A percentile compares a stretch with the other conserved stretches of the same genome.
Conservation (phyloP, 2,329 filamentous ascomycete species). For the Alternaria longipes region DNA sequence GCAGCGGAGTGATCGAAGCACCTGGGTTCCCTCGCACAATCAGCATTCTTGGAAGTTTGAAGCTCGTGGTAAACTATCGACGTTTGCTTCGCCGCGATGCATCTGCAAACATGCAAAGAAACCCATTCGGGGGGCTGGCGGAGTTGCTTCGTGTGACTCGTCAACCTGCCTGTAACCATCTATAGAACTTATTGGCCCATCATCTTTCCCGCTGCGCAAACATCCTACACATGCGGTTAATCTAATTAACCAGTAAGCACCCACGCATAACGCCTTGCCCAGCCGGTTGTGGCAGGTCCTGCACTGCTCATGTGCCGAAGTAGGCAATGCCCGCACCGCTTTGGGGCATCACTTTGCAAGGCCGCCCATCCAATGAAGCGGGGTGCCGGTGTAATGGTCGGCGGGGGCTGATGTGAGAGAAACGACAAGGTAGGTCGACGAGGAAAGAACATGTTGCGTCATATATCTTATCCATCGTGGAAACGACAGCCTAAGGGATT, state of each 20-base stretch:
- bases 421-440: background rate
- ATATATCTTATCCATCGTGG: background rate
- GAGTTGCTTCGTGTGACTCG: background rate
- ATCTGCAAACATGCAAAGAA: background rate
- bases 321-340: conserved; percentile 15
- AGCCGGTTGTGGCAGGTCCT: conserved; percentile 12
- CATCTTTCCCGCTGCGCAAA: conserved; percentile 3
- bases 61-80: background rate
- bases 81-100: background rate
- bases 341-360: conserved; percentile 6
- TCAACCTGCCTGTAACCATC: conserved; percentile 3
- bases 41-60: background rate
- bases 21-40: background rate
- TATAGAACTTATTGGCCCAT: conserved; percentile 13
- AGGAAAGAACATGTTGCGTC: background rate
- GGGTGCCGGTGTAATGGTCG: conserved; percentile 1
- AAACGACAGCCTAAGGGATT: background rate
- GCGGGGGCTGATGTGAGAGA: background rate
- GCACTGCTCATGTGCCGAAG: conserved; percentile 15
- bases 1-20: background rate
- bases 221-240: conserved; percentile 16
- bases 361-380: conserved; percentile 4
- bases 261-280: conserved; percentile 11
- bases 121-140: conserved; percentile 1
- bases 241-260: conserved; percentile 22